Percentiles rank a stretch among this genome's conserved stretches.
phyloP scores from a whole-genome alignment of 2,329 filamentous ascomycete species.

The Venturia carpophila region DNA sequence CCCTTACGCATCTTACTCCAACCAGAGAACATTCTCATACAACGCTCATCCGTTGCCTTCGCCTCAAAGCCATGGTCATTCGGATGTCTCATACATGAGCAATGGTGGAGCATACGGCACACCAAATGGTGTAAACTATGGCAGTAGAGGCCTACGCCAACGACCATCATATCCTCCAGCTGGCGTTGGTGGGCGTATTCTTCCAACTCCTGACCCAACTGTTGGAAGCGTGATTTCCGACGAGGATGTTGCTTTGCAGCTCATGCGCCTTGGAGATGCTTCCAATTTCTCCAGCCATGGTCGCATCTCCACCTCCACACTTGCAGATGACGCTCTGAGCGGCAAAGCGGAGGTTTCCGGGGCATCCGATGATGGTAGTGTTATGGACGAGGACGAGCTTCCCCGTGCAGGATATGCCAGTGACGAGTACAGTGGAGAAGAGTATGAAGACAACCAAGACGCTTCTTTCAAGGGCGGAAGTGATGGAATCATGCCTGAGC shows the following conservation, averaged over 20 bases:
- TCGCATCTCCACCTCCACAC: conserved; percentile 81
- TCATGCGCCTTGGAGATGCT: conserved; percentile 91
- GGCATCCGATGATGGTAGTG: conserved; percentile 70
- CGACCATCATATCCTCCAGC: conserved; percentile 9
- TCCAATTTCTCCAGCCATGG: conserved; percentile 82
- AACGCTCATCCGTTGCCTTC: conserved; percentile 66
- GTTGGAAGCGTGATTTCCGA: conserved; percentile 95
- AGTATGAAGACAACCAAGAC: conserved; percentile 47
- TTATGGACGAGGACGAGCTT: conserved; percentile 60
- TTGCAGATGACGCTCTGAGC: conserved; percentile 82
- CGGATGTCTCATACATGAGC: conserved; percentile 24
- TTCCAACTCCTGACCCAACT: conserved; percentile 94
- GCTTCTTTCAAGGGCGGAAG: conserved; percentile 47
- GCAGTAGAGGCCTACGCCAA: conserved; percentile 16
- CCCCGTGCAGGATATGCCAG: conserved; percentile 31
- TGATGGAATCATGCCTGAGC: conserved; percentile 37
- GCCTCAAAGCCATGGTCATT: conserved; percentile 61
- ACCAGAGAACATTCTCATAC: conserved; percentile 73
- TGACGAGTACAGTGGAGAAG: conserved; percentile 54
- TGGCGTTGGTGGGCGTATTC: conserved; percentile 11
- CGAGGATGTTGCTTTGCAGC: conserved; percentile 92
- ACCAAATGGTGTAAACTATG: background rate
- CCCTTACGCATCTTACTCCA: conserved; percentile 60
- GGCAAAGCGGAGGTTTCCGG: conserved; percentile 76
- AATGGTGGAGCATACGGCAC: conserved; percentile 25